These are phyloP conservation scores for Mikania micrantha DNA, from an alignment of 129 eudicot species.

Conservation along the genomic window DNA sequence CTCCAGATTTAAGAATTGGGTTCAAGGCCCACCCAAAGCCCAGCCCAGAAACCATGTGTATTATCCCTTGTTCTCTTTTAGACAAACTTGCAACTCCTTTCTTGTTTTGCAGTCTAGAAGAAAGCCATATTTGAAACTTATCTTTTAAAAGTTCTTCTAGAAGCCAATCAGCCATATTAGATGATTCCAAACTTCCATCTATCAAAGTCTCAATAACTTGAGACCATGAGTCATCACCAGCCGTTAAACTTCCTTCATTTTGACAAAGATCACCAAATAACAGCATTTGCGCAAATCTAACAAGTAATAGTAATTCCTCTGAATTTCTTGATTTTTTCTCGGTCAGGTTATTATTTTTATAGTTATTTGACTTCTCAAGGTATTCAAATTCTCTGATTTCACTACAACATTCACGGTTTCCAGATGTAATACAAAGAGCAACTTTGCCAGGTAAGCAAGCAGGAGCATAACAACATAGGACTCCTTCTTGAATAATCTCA, in stretches of 20 bases:
- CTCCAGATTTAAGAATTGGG: conserved; percentile 71
- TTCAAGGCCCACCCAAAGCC: conserved; percentile 94
- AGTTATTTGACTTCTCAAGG: conserved; percentile 37
- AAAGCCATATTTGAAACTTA: conserved; percentile 76
- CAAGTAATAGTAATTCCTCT: conserved; percentile 73
- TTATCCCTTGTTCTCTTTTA: conserved; percentile 89
- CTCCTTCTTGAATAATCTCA: conserved; percentile 80
- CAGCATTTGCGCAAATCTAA: conserved; percentile 65
- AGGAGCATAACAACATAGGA: conserved; percentile 76
- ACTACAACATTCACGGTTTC: conserved; percentile 82
- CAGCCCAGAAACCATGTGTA: conserved; percentile 93
- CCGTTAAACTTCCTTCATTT: conserved; percentile 37
- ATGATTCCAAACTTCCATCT: conserved; percentile 50
- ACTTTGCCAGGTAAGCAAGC: conserved; percentile 69
- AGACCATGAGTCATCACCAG: conserved; percentile 61
- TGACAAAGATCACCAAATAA: conserved; percentile 32
- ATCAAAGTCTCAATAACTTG: conserved; percentile 60
- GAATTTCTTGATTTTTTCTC: conserved; percentile 37
- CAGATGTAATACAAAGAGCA: conserved; percentile 65
- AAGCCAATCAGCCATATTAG: conserved; percentile 57
- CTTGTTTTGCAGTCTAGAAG: conserved; percentile 30
- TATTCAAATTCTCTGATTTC: conserved; percentile 89
- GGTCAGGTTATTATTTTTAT: conserved; percentile 19
- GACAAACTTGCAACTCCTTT: conserved; percentile 33
- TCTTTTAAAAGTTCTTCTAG: conserved; percentile 79